Evolutionary conservation across 371 early-diverging fungal species (phyloP), one percentile per base, ranked within the genome.

Genomic region (Mortierella sp.): DNA sequence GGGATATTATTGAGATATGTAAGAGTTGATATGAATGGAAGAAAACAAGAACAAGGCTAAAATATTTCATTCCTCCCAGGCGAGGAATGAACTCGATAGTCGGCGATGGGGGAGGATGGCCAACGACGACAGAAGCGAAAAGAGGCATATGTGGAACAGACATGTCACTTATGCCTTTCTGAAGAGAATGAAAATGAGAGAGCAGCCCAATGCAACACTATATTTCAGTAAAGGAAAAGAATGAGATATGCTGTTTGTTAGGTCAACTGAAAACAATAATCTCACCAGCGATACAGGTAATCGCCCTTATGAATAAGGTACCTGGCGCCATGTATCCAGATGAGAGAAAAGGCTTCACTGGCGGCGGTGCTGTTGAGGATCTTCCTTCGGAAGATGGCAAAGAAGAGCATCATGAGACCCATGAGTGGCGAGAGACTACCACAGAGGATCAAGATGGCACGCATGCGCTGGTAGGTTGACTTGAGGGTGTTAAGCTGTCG

Each of bases 261-360:
- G 58, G 21, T 75, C 80, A 21, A 70, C 58, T 70, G 58, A 74
- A 55, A 68, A 77, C 70, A 2, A 77, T 57, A 77, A 74, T 65
- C 74, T 50, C 60, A 9, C 44, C 13, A 3, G 48, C 31, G 8
- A 2, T 8, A 8, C 31, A 5, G 8, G 6, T 2, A 2, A 19
- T 34, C 16, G 14, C 3, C 6, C 19, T 28, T 19, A 31, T 28
- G 34, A 24, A 48, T 38, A 31, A 28, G 8, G 9, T 81, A 81
- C 80, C 86, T 85, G 28, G 86, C 86, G 24, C 86, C 86, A n/a
- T 85, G 86, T 55, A 85, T 85, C 86, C 86, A 85, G n/a, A 85
- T 75, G 34, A 85, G 80, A 13, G 86, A 73, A 45, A 85, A 85
- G 6, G 82, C 74, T 73, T 85, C 82, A 55, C 86, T 85, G 28